Evolutionary conservation across 2,329 filamentous ascomycete species (phyloP).

Genomic region (Alternaria triticimaculans): DNA sequence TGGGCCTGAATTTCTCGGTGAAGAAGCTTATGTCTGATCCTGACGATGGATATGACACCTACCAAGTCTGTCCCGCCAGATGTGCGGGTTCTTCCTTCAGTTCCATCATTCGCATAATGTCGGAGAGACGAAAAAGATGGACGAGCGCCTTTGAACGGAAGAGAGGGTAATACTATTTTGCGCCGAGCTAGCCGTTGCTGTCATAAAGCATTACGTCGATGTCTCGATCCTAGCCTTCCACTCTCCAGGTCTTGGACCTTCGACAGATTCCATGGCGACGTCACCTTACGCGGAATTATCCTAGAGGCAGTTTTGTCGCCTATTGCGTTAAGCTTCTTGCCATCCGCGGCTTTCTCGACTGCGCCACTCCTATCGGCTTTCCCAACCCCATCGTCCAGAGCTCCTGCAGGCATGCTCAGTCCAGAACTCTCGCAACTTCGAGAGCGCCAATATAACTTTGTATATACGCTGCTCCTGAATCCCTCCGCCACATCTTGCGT

Average conservation of each 20-base stretch:
- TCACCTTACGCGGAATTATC: rapidly evolving
- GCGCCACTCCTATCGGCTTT: neutral
- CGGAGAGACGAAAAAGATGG: no score
- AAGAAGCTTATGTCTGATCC: no score
- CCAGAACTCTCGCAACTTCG: neutral
- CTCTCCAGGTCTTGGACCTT: neutral
- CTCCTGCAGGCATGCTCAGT: neutral
- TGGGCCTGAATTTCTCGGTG: no score
- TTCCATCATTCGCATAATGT: no score
- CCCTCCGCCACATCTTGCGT: rapidly evolving
- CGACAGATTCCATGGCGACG: neutral
- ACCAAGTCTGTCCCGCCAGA: no score
- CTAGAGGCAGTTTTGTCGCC: neutral
- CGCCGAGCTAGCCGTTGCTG: no score
- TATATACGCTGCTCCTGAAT: neutral
- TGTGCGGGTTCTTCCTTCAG: no score
- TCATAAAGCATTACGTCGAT: no score
- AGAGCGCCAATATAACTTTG: neutral
- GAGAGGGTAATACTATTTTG: no score
- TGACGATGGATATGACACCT: no score
- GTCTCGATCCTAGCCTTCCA: neutral
- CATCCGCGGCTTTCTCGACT: neutral
- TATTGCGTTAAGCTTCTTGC: neutral
- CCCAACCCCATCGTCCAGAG: neutral
- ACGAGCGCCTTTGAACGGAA: no score